Base-by-base conservation (phyloP, 2,329 filamentous ascomycete species). In the Fusarium odoratissimum region DNA sequence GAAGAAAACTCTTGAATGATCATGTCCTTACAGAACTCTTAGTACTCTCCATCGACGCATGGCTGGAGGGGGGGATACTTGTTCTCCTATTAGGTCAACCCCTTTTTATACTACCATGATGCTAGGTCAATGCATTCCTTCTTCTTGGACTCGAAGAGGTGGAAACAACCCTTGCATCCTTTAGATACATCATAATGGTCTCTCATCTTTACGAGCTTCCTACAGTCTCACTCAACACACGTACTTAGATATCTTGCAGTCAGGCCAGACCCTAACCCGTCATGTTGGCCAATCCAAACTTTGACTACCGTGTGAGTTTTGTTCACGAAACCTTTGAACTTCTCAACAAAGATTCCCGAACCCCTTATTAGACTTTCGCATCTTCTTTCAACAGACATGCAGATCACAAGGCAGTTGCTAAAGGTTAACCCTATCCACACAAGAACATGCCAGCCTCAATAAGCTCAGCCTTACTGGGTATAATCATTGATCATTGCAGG, bases 401-500 rank as follows among this genome's bases (percentile, higher is more conserved):
- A 4, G 14, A 21, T 21, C 31, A 16, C 3, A n/a, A 40, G 19
- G 23, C 10, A 40, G 23, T 12, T 17, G 8, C 5, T 3, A 0
- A 40, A 25, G 21, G 28, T 33, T 13, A 13, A 10, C 7, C 7
- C 8, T 25, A 6, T 7, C 31, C 28, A 38, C 5, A 28, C 13
- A 12, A 38, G 6, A n/a, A 35, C 7, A 16, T 5, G 17, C 1
- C 23, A 23, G 7, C 35, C 40, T 31, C 21, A 58, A 35, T 12
- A 5, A 7, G 14, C 19, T 28, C 14, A 14, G 17, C n/a, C 3
- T 17, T 8, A 10, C 11, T 46, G 30, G 48, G 44, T 66, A 70
- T 71, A 67, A 40, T 70, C 40, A 28, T 69, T 65, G 62, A 63
- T 71, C 65, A 67, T 71, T 66, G 44, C n/a, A 56, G 23, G 55